Evolutionary conservation across 768 basidiomycete genomes (phyloP), one percentile per base, ranked within the genome.

Genomic region (Glaciozyma martinii): DNA sequence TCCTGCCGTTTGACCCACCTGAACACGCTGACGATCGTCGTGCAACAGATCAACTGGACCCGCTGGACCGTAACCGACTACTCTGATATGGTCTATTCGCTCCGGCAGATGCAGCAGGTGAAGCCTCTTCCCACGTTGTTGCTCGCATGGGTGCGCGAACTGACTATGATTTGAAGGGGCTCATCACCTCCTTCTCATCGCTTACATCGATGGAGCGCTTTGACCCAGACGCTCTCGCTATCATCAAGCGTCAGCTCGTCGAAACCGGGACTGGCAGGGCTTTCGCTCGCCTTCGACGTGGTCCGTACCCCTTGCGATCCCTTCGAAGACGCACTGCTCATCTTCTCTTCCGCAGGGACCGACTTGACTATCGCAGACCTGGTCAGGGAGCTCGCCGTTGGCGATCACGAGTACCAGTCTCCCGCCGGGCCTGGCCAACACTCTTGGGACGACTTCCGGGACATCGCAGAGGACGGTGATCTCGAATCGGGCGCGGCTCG

Each of bases 41-140:
- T 13, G 75, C 30, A 73, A n/a, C n/a, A 77, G 60, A 66, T 76
- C 61, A 76, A 75, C 62, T 77, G 63, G 55, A 75, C 75, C 29
- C 63, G 64, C 5, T 76, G 65, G 56, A 68, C 70, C 18, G 70
- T 77, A 63, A 44, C 65, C 7, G 74, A 72, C 61, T 72, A 71
- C 56, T 23, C 37, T 7, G 2, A 4, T 2, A 57, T 60, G 46
- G 59, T 68, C 10, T 40, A 21, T 43, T 53, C 52, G 52, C 60
- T 67, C 10, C 29, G 65, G 18, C n/a, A 32, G 19, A 62, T 71
- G 29, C 71, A 70, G 46, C 64, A 60, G 52, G 59, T 56, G 13
- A 25, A 40, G 19, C 30, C 13, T 37, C 13, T n/a, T 30, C 30
- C 32, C 8, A 18, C 15, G n/a, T n/a, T 32, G 18, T 30, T 15